Conservation (phyloP, 2,329 filamentous ascomycete species). For the Colletotrichum lupini region DNA sequence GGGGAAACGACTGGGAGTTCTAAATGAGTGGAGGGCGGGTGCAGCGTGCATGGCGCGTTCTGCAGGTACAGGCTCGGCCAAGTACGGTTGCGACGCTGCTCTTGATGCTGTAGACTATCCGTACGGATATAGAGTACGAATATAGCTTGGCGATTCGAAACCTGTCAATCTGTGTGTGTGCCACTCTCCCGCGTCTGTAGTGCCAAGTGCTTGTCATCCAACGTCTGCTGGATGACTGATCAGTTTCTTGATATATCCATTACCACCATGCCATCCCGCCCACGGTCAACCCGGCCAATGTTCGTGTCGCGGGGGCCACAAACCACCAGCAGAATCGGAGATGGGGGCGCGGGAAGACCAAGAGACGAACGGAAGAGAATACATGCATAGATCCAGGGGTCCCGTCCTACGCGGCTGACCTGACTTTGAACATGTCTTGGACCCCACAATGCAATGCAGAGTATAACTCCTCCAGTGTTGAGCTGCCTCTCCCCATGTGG, state of each 20-base stretch:
- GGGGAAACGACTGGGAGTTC: background rate
- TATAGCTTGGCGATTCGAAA: background rate
- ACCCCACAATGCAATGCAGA: constrained; percentile 4
- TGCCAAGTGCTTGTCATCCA: too few relatives aligned
- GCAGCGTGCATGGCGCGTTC: constrained; percentile 22
- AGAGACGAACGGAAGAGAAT: background rate
- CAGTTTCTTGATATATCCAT: background rate
- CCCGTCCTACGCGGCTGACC: background rate
- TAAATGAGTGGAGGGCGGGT: constrained; percentile 21
- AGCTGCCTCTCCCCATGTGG: background rate
- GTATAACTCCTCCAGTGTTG: background rate
- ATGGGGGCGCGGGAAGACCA: background rate
- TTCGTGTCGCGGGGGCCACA: background rate
- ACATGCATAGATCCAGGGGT: background rate
- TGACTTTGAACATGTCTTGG: background rate
- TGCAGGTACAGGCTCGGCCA: constrained; percentile 23
- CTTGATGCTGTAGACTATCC: background rate
- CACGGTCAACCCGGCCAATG: background rate
- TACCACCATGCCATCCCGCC: background rate
- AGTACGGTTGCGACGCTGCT: constrained; percentile 3
- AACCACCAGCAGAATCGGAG: background rate
- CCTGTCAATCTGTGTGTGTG: background rate
- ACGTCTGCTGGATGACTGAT: background rate
- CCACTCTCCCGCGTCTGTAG: background rate
- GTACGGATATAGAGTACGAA: background rate